Evolutionary conservation across 2,329 filamentous ascomycete genomes (phyloP), one percentile per base, ranked within the genome.

Genomic region (Pseudocercospora vitis): DNA sequence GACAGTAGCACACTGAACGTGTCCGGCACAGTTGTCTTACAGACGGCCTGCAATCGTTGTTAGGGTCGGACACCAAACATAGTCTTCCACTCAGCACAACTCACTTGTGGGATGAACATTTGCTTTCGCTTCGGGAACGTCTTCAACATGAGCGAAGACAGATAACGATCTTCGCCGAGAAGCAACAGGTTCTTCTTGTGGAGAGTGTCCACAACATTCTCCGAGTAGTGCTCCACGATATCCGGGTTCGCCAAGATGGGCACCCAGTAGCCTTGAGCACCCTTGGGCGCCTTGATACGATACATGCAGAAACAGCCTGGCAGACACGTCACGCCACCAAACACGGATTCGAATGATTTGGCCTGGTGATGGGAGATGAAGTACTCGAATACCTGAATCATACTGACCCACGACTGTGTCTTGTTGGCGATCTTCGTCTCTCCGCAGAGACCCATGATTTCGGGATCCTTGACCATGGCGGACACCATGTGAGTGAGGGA

Each of bases 281-380:
- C 94, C 77, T 99, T 99, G 56, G 94, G 95, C 24, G 94, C 89
- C 76, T 99, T 99, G 82, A 99, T 97, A 68, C 94, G 89, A 78
- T 99, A 99, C 95, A 99, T 99, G 81, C 91, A 96, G 85, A 99
- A 99, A 79, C 94, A 99, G 61, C 94, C 94, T 12, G 94, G 94
- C 64, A 99, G 80, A 80, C 94, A 99, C 60, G 94, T 99, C 57
- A 99, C 94, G 87, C 94, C 94, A 75, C 94, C 94, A 73, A 99
- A 99, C 62, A 96, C 88, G 1, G 91, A 96, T 73, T 99, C 94
- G 74, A 99, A 99, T 3, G 92, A 91, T 75, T 99, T 99, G 67
- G 91, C 84, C 66, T 95, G 81, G 72, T 99, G 95, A 73, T 99
- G 94, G 2, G 94, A 97, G 74, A 99, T 94, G 78, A 97, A 99